Conservation (phyloP, 1,139 yeast genomes). For the Yamadazyma dushanensis region DNA sequence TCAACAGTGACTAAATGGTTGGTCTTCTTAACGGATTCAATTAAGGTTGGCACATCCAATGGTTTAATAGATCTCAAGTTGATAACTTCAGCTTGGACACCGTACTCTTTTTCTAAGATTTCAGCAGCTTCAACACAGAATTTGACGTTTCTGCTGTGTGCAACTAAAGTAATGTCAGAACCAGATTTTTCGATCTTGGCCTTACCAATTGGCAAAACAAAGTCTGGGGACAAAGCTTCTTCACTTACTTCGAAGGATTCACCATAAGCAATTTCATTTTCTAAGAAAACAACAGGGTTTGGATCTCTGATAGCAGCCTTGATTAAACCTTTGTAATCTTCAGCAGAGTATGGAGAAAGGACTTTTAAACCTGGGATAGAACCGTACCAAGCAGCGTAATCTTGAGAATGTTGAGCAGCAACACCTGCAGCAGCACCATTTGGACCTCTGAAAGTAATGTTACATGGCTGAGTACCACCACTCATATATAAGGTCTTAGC, state of each 20-base stretch:
- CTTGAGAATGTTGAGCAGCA: slow-evolving; percentile 99
- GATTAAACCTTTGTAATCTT: slow-evolving; percentile 92
- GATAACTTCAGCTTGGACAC: slow-evolving; percentile 89
- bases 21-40: slow-evolving; percentile 92
- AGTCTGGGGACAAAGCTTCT: slow-evolving; percentile 86
- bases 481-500: slow-evolving; percentile 99
- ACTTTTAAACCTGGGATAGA: slow-evolving; percentile 98
- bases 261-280: slow-evolving; percentile 93
- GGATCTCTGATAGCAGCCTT: slow-evolving; percentile 98
- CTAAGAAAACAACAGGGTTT: slow-evolving; percentile 93
- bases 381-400: slow-evolving; percentile 97
- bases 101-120: slow-evolving; percentile 75
- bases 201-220: slow-evolving; percentile 88
- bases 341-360: slow-evolving; percentile 91
- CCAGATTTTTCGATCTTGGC: slow-evolving; percentile 96
- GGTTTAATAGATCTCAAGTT: slow-evolving; percentile 98
- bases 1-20: slow-evolving; percentile 95
- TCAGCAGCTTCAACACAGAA: slow-evolving; percentile 91
- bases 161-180: slow-evolving; percentile 81
- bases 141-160: slow-evolving; percentile 89
- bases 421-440: slow-evolving; percentile 99
- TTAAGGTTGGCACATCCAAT: slow-evolving; percentile 82
- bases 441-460: slow-evolving; percentile 97
- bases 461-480: slow-evolving; percentile 97
- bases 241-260: slow-evolving; percentile 88